Base-by-base conservation (phyloP, 192 early-diverging fungal species). In the Gonapodya prolifera region DNA sequence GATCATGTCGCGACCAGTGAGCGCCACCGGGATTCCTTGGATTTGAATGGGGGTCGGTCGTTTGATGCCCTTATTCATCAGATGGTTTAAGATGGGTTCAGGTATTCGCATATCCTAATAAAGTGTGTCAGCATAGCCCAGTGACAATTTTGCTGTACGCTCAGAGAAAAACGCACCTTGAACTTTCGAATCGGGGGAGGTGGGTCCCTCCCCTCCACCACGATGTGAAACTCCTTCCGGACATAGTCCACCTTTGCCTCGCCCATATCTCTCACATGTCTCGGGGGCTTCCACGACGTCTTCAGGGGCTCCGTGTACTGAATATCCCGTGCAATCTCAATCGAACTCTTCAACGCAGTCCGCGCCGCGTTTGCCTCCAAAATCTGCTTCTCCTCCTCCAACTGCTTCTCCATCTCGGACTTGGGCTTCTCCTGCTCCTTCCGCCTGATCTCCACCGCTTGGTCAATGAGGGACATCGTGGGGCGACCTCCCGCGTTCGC, bases 1-100 rank as follows among this genome's bases (percentile, higher is more conserved):
- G 81, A 99, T 97, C 97, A 99, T 99, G 78, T 97, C 97, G 35
- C 97, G 82, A 8, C 97, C 97, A 31, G 89, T 85, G 16, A 99
- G 82, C 2, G 91, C 94, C 0, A 94, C 94, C 0, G 97, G 97
- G 35, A 99, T 79, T n/a, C 97, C 97, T 79, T 98, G 95, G 78
- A 97, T 89, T 82, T 99, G 96, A 87, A 99, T 99, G 13, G 96
- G 95, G 31, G 97, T 96, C 2, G 97, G 97, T 75, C 88, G 84
- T n/a, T 86, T 80, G 74, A 99, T 99, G 1, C 88, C 89, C 78
- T 96, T 96, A 1, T 83, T 81, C 78, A 31, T 61, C 33, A 99
- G 85, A 76, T 95, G 93, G 17, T 89, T 84, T 70, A 98, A 75
- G 35, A 99, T 88, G 1, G 91, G 84, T 33, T 84, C 76, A 0